Evolutionary conservation across 495 filamentous ascomycete genomes (phyloP).

Genomic region (Penicillium soppii): DNA sequence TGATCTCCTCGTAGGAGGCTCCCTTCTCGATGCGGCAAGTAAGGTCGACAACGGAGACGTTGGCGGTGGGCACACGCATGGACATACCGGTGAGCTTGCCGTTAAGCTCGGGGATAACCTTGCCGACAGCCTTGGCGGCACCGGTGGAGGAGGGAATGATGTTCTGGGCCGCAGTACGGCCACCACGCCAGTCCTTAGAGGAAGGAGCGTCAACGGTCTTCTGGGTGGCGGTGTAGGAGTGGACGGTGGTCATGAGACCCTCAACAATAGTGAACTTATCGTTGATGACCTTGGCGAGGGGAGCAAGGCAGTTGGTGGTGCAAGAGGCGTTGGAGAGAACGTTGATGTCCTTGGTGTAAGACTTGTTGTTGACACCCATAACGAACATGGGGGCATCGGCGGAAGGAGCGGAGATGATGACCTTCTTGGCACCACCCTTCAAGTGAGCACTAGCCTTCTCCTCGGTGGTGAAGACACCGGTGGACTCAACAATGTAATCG

Average conservation of each 20-base stretch:
- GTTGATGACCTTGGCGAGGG: constrained; percentile 97
- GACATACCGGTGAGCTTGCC: constrained; percentile 99
- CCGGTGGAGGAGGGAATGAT: constrained; percentile 99
- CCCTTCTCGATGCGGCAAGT: constrained; percentile 90
- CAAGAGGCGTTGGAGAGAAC: constrained; percentile 99
- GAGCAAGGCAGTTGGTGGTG: constrained; percentile 99
- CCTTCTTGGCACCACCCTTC: constrained; percentile 99
- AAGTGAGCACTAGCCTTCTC: constrained; percentile 95
- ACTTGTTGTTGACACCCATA: constrained; percentile 96
- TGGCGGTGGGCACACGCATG: constrained; percentile 97
- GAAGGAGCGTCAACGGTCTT: constrained; percentile 99
- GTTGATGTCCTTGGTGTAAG: constrained; percentile 82
- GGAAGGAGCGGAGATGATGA: constrained; percentile 98
- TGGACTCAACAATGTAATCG: constrained; percentile 97
- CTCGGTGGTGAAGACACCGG: constrained; percentile 98
- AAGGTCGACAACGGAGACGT: constrained; percentile 98
- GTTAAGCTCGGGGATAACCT: constrained; percentile 96
- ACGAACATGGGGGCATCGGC: constrained; percentile 99
- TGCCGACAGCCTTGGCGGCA: constrained; percentile 99
- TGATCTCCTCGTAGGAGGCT: constrained; percentile 91
- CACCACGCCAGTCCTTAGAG: constrained; percentile 98
- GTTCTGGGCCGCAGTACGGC: constrained; percentile 97
- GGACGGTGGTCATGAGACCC: constrained; percentile 99
- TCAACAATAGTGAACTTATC: constrained; percentile 97
- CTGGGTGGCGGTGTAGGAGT: constrained; percentile 99